phyloP scores from a whole-genome alignment of 2,329 filamentous ascomycete genomes.

The Sclerotinia minor region DNA sequence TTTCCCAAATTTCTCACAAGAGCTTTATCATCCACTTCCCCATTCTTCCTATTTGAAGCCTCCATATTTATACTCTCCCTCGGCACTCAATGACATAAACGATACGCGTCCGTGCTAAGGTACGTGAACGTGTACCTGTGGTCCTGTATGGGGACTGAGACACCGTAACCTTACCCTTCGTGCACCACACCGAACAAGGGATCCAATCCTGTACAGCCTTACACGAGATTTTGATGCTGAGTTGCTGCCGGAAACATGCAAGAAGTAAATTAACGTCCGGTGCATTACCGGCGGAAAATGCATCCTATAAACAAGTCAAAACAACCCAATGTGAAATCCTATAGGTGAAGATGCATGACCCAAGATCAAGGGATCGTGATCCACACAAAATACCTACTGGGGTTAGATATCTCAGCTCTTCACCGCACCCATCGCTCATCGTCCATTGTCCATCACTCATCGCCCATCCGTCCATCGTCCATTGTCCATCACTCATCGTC shows the following conservation, averaged over 20 bases:
- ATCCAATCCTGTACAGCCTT: background rate
- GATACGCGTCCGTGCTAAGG: background rate
- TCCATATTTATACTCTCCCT: background rate
- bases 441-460: too few species aligned
- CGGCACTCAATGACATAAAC: background rate
- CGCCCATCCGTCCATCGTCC: background rate
- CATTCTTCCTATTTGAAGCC: background rate
- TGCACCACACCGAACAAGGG: background rate
- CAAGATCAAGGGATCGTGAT: background rate
- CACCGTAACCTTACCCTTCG: background rate
- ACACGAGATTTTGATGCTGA: background rate
- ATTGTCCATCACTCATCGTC: too few species aligned
- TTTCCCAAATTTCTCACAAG: background rate
- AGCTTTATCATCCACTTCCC: background rate
- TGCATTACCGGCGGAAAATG: background rate
- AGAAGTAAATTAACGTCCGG: background rate
- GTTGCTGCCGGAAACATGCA: conserved; percentile 1
- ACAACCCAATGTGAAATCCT: background rate
- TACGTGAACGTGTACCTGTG: too few species aligned
- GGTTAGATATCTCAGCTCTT: conserved; percentile 8
- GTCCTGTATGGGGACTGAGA: too few species aligned
- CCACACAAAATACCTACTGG: background rate
- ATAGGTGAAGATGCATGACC: background rate
- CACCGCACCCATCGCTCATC: background rate
- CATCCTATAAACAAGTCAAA: background rate